These are phyloP conservation scores for Citrus inodora DNA, from an alignment of 345 rosid genomes.

Conservation along the genomic window DNA sequence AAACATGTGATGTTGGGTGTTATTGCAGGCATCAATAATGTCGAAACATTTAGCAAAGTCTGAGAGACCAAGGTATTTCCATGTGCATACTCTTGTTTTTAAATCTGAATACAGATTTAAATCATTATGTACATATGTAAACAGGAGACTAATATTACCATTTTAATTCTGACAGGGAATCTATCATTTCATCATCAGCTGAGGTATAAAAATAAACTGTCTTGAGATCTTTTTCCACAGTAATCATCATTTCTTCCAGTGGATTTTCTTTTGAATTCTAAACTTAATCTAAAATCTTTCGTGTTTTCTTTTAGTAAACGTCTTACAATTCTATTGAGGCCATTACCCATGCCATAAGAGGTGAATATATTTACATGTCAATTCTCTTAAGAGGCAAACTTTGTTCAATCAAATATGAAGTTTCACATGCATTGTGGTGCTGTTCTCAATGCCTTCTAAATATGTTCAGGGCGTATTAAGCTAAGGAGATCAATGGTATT, in stretches of 20 bases:
- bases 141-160: conserved; percentile 6
- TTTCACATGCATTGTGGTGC: background rate
- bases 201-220: conserved; percentile 41
- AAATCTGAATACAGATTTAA: background rate
- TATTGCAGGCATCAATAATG: conserved; percentile 85
- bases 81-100: background rate
- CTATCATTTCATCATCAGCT: conserved; percentile 44
- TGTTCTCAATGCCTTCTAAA: background rate
- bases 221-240: background rate
- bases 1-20: background rate
- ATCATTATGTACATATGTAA: background rate
- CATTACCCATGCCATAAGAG: too few relatives aligned
- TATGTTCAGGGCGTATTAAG: conserved; percentile 28
- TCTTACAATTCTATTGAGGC: background rate
- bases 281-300: background rate
- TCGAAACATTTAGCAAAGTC: conserved; percentile 80
- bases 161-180: conserved; percentile 55
- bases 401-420: background rate
- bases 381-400: background rate
- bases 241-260: background rate
- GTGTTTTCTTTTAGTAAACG: background rate
- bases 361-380: background rate
- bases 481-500: background rate
- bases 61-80: conserved; percentile 67
- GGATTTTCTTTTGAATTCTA: background rate